Conservation (phyloP, 768 basidiomycete genomes). For the Podaxis carcinomalis region DNA sequence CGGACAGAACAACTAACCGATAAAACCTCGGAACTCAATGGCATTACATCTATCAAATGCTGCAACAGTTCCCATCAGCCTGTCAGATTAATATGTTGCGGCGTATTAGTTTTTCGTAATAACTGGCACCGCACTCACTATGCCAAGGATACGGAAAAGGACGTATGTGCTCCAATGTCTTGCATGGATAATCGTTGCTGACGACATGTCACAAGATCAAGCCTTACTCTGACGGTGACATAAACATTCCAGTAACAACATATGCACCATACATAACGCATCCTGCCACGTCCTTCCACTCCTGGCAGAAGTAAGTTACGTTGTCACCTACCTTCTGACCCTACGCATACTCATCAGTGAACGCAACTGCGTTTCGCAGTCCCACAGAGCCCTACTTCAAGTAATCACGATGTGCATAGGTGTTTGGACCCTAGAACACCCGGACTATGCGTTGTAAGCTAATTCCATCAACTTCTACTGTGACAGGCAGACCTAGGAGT, state of each 20-base stretch:
- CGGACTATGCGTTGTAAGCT: slow-evolving; percentile 75
- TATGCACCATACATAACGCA: background rate
- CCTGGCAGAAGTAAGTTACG: background rate
- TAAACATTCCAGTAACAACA: background rate
- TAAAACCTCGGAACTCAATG: background rate
- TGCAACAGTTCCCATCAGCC: too few species aligned
- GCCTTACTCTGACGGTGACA: background rate
- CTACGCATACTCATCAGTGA: background rate
- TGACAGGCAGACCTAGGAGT: background rate
- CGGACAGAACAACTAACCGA: background rate
- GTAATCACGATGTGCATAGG: slow-evolving; percentile 64
- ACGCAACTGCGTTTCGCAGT: background rate
- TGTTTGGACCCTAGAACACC: slow-evolving; percentile 73
- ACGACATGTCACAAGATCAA: background rate
- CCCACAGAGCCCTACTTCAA: background rate
- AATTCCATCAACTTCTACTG: slow-evolving; percentile 6
- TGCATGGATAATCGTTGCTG: background rate
- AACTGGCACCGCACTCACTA: too few species aligned
- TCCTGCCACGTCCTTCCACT: background rate
- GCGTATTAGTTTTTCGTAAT: too few species aligned
- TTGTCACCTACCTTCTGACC: background rate
- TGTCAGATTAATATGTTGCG: too few species aligned
- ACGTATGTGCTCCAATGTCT: too few species aligned
- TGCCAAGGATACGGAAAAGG: too few species aligned
- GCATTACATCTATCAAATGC: background rate